Conservation (phyloP, 2,329 filamentous ascomycete genomes). For the Tolypocladium endophyticum region DNA sequence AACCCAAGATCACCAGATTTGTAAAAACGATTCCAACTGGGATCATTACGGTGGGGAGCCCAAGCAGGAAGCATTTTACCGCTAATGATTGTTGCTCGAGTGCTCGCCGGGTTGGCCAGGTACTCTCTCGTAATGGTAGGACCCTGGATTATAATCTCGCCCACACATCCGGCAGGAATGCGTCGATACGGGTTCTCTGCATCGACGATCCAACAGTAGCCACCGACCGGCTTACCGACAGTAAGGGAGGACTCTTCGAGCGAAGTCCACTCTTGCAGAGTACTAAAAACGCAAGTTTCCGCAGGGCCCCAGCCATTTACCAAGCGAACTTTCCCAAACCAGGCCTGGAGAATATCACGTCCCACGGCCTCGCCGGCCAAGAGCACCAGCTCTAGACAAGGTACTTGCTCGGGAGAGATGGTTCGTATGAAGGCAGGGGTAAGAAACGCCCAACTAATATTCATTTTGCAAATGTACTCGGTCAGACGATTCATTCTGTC, state of each 20-base stretch:
- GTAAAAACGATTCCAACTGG: conserved; percentile 5
- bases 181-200: not conserved
- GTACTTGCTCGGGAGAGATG: conserved; percentile 2
- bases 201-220: conserved; percentile 4
- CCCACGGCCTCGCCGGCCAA: conserved; percentile 5
- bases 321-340: conserved; percentile 2
- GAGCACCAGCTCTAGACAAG: conserved; percentile 1
- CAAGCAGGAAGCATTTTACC: not conserved
- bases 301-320: conserved; percentile 7
- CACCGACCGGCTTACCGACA: conserved; percentile 2
- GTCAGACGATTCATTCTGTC: conserved; percentile 1
- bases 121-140: conserved; percentile 5
- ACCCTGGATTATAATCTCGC: conserved; percentile 7
- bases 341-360: conserved; percentile 1
- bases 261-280: conserved; percentile 1
- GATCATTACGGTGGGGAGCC: not conserved
- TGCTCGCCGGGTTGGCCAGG: not conserved
- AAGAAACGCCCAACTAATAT: conserved; percentile 1
- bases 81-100: not conserved
- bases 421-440: conserved; percentile 4
- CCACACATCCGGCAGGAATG: conserved; percentile 4
- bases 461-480: not conserved
- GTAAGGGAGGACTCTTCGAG: not conserved
- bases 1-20: conserved; percentile 1
- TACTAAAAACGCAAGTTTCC: not conserved